Base-by-base conservation (phyloP, 768 basidiomycete genomes). In the Postia placenta region DNA sequence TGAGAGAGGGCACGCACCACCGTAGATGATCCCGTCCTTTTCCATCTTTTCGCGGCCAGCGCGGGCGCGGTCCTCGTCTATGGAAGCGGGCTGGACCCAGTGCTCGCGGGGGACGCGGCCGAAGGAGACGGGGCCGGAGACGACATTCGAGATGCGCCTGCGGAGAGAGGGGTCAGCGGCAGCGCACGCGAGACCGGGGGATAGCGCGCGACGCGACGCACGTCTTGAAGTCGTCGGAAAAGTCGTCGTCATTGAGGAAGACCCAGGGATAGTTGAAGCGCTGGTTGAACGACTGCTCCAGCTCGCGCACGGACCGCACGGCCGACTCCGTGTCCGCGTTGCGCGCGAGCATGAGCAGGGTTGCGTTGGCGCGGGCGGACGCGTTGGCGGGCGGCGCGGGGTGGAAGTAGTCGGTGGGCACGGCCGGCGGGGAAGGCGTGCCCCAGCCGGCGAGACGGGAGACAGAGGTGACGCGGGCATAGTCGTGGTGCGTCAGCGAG, bases 251-350 rank as follows among this genome's bases (percentile, higher is more conserved):
- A 62, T 95, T 95, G 51, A 97, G 70, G 67, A 96, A 87, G 22
- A 92, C 83, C 65, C 88, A 96, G 3, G 91, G 89, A 60, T 96
- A 95, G 19, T 76, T 73, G 56, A 79, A 87, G 52, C 74, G 77
- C 38, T 72, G 69, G 67, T 97, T 97, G 70, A 96, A 96, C 35
- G 86, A 72, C 61, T 90, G 85, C 68, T 98, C 95, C 68, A 92
- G 67, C 63, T 86, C 78, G 53, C 76, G 76, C 56, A 92, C 81
- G 54, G 83, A 85, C 33, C 68, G 67, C 46, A 86, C 66, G 38
- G 83, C 76, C 15, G 75, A 73, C n/a, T 73, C 54, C 5, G 84
- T 55, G 51, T 89, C 86, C 26, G 68, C 66, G 60, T 88, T 89
- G 36, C 85, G 73, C 33, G 79, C 83, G 38, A 98, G 79, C 67